Evolutionary conservation across 1,284 basidiomycete species (phyloP).

Genomic region (Apiotrichum sp.): DNA sequence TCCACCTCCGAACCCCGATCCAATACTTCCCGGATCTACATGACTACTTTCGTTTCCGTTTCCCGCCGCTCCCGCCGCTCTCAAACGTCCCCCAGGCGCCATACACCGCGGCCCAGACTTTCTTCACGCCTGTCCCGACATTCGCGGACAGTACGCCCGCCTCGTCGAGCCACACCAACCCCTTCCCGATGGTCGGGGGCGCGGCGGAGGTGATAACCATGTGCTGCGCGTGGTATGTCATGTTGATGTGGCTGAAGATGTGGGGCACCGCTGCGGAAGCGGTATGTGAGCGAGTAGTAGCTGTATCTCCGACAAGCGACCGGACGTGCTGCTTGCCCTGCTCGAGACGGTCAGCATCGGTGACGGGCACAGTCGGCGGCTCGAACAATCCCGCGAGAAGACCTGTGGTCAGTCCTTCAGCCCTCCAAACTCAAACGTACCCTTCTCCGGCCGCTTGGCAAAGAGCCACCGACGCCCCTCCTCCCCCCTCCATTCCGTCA

Average conservation of each 20-base stretch:
- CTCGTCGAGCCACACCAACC: constrained; percentile 27
- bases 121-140: constrained; percentile 47
- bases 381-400: constrained; percentile 72
- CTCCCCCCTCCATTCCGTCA: constrained; percentile 65
- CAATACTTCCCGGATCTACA: too few species aligned
- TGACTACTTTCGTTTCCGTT: too few species aligned
- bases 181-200: background rate
- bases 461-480: constrained; percentile 58
- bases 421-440: constrained; percentile 48
- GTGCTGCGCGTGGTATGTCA: constrained; percentile 67
- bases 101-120: constrained; percentile 43
- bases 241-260: constrained; percentile 83
- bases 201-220: constrained; percentile 16
- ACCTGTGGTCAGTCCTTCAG: constrained; percentile 52
- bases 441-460: constrained; percentile 71
- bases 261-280: constrained; percentile 53
- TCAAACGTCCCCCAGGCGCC: constrained; percentile 32
- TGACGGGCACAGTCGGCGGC: constrained; percentile 37
- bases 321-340: constrained; percentile 2
- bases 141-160: constrained; percentile 32
- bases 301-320: background rate
- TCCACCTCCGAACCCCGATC: too few species aligned
- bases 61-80: background rate
- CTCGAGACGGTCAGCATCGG: constrained; percentile 6
- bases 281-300: background rate